Evolutionary conservation across 768 basidiomycete genomes (phyloP), one percentile per base, ranked within the genome.

Genomic region (Amanita polypyramis): DNA sequence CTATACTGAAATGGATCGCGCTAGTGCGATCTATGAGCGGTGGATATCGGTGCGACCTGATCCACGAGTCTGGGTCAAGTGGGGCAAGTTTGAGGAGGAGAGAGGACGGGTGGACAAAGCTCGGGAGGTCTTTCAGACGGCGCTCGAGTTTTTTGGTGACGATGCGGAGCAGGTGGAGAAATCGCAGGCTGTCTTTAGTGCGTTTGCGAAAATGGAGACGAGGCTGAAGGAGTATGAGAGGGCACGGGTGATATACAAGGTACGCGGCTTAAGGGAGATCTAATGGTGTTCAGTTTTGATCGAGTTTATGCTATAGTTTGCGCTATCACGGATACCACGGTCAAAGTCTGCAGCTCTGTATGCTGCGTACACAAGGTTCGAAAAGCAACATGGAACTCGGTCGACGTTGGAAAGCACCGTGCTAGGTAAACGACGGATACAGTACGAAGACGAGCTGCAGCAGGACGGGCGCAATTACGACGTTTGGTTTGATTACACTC

Each of bases 181-280:
- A 65, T 85, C 86, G 7, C 89, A 92, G 61, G 79, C 80, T n/a
- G 85, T 91, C 2, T 90, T 88, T 63, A 78, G 73, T 37, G 78
- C 82, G 2, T 50, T 98, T 65, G 94, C 94, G 0, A 91, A 89
- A 69, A 97, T 98, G 93, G 96, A 99, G 69, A 95, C 81, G 5
- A 73, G 96, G 45, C 61, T 92, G 58, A 98, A 97, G 67, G 96
- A 99, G 67, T 96, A 82, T 62, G 96, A 99, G 49, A 85, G 96
- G 34, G 94, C 96, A 3, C 73, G 96, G 49, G 91, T 96, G 21
- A 97, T 98, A 54, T 98, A 95, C 70, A 98, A 98, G 74, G 94
- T 84, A 55, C 34, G 73, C 17, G 39, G 6, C 5, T 1, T 27
- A 15, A 15, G 32, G 32, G 41, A 37, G 23, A 37, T 14, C 17